Evolutionary conservation across 2,329 filamentous ascomycete genomes (phyloP), one percentile per base, ranked within the genome.

Genomic region (Coniochaeta pulveracea): DNA sequence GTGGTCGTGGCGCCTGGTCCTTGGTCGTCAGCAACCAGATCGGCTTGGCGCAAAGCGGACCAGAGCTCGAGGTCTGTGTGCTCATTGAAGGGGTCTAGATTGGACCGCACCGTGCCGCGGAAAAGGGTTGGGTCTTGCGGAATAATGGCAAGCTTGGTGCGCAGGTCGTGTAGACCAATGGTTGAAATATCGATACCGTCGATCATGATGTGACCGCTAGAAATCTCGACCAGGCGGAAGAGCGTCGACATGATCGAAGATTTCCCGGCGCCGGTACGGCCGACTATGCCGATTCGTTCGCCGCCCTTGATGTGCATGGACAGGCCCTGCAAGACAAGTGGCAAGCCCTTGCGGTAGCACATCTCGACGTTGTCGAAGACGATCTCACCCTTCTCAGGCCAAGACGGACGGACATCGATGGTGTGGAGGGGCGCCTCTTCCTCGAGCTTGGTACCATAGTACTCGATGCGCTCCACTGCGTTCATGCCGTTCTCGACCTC

Each of bases 401-500:
- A 98, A 14, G 68, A 69, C 1, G 73, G 61, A 12, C 76, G 72
- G 3, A 94, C 73, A 5, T 86, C 73, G 31, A 78, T 54, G 26
- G 84, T 79, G 47, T 88, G 82, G 2, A 88, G 65, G 0, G 88
- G 85, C 0, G 89, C 85, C 55, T 96, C 91, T 51, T 94, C 81
- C 41, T 93, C 86, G 4, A 98, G 71, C 44, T 84, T 59, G 1
- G 75, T 85, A 35, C 85, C 88, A 52, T 96, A 96, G 61, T 93
- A 85, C 52, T 86, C 77, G 21, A 96, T 66, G 32, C 91, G 80
- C 58, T 96, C 89, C 0, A 93, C 91, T 0, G 88, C 80, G 54
- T 95, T 96, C 89, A 96, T 96, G 50, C 88, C 85, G 58, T 95
- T 96, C 56, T 96, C 89, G 7, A 96, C 85, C 55, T 95, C 89